phyloP scores from a whole-genome alignment of 257 asterid genomes.

The Ocimum tenuiflorum region DNA sequence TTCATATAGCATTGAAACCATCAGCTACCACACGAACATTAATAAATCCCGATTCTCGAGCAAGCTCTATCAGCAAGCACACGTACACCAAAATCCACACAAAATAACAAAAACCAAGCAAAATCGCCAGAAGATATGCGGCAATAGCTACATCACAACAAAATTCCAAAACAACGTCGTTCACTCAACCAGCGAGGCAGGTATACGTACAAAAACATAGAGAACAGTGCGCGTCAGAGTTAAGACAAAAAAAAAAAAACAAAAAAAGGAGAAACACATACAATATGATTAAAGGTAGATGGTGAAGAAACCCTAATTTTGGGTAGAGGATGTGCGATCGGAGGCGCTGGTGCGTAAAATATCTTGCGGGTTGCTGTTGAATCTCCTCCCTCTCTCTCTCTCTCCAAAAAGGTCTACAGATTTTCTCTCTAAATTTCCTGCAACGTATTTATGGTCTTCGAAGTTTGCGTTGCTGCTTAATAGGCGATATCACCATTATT shows the following conservation, averaged over 20 bases:
- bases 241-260: not conserved
- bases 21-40: slow-evolving; percentile 3
- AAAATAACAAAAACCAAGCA: not conserved
- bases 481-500: slow-evolving; percentile 29
- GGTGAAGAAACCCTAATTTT: slow-evolving; percentile 32
- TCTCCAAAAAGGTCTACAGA: slow-evolving; percentile 23
- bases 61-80: not conserved
- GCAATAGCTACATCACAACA: slow-evolving; percentile 4
- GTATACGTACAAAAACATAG: not conserved
- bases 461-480: slow-evolving; percentile 34
- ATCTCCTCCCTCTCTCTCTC: slow-evolving; percentile 21
- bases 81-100: slow-evolving; percentile 1
- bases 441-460: slow-evolving; percentile 18
- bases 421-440: slow-evolving; percentile 12
- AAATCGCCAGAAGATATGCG: slow-evolving; percentile 8
- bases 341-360: slow-evolving; percentile 24
- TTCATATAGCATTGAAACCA: not conserved
- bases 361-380: slow-evolving; percentile 26
- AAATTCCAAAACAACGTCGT: not conserved
- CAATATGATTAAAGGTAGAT: slow-evolving; percentile 22
- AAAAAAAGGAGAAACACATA: slow-evolving; percentile 15
- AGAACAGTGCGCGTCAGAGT: not conserved
- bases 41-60: not conserved
- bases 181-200: not conserved
- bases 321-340: slow-evolving; percentile 35